Conservation (phyloP, 2,329 filamentous ascomycete species). For the Eutypa lata region DNA sequence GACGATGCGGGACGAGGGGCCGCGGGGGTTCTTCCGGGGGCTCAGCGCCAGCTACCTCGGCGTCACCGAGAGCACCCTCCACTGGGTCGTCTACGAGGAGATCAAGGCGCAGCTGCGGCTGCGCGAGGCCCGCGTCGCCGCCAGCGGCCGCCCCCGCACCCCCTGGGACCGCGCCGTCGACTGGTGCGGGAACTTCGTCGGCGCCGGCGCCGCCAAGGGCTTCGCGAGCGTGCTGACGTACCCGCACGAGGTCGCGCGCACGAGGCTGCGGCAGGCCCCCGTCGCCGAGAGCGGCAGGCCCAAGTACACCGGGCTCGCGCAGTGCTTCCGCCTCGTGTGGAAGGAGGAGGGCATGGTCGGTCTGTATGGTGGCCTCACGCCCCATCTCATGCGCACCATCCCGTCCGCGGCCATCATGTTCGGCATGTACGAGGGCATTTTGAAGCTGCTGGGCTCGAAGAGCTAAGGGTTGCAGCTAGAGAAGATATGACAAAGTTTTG, state of each 20-base stretch:
- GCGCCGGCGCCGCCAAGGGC: conserved; percentile 82
- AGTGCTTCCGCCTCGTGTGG: conserved; percentile 86
- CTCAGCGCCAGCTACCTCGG: conserved; percentile 90
- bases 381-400: conserved; percentile 86
- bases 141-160: conserved; percentile 60
- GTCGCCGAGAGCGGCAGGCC: conserved; percentile 62
- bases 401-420: conserved; percentile 96
- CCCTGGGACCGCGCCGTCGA: conserved; percentile 72
- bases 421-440: conserved; percentile 71
- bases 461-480: conserved; percentile 13
- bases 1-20: conserved; percentile 75
- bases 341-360: conserved; percentile 83
- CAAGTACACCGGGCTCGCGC: conserved; percentile 85
- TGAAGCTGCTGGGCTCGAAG: conserved; percentile 33
- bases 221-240: conserved; percentile 83
- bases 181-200: conserved; percentile 75
- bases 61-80: conserved; percentile 83
- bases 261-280: conserved; percentile 82
- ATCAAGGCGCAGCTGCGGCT: conserved; percentile 72
- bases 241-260: conserved; percentile 88
- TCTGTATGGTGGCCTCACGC: conserved; percentile 86
- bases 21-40: conserved; percentile 81
- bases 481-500: no score
- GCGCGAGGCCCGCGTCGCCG: conserved; percentile 57
- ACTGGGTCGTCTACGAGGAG: conserved; percentile 94